phyloP scores from a whole-genome alignment of 202 grass and related monocot genomes.

The Miscanthus sacchariflorus region DNA sequence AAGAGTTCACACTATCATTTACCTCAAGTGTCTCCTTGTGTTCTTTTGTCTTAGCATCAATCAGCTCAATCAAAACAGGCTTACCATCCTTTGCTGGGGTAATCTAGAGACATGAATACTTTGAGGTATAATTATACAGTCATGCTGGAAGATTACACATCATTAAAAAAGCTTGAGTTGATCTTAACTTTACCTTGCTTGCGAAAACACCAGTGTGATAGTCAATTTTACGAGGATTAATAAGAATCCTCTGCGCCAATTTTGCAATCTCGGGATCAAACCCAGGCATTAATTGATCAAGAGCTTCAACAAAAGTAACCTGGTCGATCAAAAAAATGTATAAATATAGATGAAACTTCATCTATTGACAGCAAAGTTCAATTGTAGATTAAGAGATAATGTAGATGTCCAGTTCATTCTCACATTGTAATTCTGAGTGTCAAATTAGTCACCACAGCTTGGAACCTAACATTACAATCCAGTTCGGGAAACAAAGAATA shows the following conservation, averaged over 20 bases:
- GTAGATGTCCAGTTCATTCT: conserved; percentile 20
- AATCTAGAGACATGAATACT: conserved; percentile 51
- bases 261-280: conserved; percentile 97
- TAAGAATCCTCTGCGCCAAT: conserved; percentile 92
- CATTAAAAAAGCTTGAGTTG: conserved; percentile 25
- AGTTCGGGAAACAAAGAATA: conserved; percentile 18
- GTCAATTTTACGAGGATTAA: conserved; percentile 90
- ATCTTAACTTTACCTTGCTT: conserved; percentile 72
- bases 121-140: conserved; percentile 26
- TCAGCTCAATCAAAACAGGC: conserved; percentile 90
- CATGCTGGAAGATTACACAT: neutral
- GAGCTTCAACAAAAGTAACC: conserved; percentile 98
- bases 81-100: conserved; percentile 81
- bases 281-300: conserved; percentile 97
- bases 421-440: conserved; percentile 17
- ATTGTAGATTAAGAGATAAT: conserved; percentile 20
- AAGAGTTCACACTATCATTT: neutral
- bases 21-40: conserved; percentile 86
- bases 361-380: conserved; percentile 13
- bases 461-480: conserved; percentile 12
- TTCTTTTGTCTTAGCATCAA: conserved; percentile 98
- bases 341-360: conserved; percentile 29
- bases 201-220: conserved; percentile 94
- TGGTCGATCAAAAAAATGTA: conserved; percentile 37
- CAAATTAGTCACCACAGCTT: neutral